These are phyloP conservation scores for Geopyxis carbonaria DNA, from an alignment of 495 filamentous ascomycete genomes.

Conservation along the genomic window DNA sequence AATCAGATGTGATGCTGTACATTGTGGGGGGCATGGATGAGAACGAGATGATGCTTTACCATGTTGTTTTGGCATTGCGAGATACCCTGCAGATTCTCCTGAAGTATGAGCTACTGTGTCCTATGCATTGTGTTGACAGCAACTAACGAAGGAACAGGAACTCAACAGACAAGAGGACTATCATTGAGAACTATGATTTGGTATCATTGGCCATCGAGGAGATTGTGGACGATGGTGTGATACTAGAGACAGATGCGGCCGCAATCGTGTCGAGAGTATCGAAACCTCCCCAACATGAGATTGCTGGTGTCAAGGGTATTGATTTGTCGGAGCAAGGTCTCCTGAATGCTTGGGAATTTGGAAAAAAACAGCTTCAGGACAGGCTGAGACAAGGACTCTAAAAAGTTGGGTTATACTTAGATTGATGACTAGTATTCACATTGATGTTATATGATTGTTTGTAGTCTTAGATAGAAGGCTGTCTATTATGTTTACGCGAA, in stretches of 20 bases:
- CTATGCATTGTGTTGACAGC: background rate
- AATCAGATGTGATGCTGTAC: conserved; percentile 94
- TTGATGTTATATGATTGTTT: too few species aligned
- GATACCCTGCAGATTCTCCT: conserved; percentile 83
- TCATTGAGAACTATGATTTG: conserved; percentile 93
- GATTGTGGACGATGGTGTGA: conserved; percentile 89
- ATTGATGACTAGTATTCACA: too few species aligned
- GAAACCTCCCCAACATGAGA: conserved; percentile 80
- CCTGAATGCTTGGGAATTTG: conserved; percentile 87
- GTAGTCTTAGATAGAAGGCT: too few species aligned
- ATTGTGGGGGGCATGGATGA: conserved; percentile 84
- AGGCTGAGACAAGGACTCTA: conserved; percentile 66
- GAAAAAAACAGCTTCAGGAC: conserved; percentile 80
- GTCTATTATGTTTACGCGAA: too few species aligned
- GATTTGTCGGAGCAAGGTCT: conserved; percentile 93
- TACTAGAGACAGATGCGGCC: conserved; percentile 89
- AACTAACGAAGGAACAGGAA: conserved; percentile 36
- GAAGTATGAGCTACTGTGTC: conserved; percentile 53
- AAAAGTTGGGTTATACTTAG: too few species aligned
- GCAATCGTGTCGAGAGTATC: conserved; percentile 81
- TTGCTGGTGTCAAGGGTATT: conserved; percentile 70
- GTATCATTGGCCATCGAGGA: conserved; percentile 88
- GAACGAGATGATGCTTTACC: conserved; percentile 93
- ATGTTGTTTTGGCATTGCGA: conserved; percentile 70
- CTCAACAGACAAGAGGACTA: conserved; percentile 89